phyloP scores from a whole-genome alignment of 1,284 basidiomycete genomes.

The Heterobasidion annosum region DNA sequence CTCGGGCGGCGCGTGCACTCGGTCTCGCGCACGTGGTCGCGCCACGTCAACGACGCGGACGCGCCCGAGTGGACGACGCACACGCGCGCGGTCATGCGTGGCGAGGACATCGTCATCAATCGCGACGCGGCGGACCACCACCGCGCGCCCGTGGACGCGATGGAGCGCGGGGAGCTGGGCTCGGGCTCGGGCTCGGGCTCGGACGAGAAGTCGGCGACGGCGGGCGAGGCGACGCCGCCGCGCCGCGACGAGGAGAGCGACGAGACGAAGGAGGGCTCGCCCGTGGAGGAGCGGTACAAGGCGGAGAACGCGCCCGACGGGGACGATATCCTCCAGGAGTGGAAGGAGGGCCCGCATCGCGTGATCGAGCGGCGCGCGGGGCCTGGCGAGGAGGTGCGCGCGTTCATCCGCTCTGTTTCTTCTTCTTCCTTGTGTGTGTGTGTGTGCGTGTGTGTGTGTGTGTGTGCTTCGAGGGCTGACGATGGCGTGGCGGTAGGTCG shows the following conservation, averaged over 20 bases:
- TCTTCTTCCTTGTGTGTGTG: no score
- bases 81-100: slow-evolving; percentile 58
- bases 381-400: slow-evolving; percentile 56
- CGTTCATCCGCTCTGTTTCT: slow-evolving; percentile 6
- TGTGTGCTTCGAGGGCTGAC: not conserved
- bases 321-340: slow-evolving; percentile 37
- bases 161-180: slow-evolving; percentile 38
- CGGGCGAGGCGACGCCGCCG: slow-evolving; percentile 8
- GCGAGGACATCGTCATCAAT: slow-evolving; percentile 76
- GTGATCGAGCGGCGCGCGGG: slow-evolving; percentile 52
- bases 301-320: slow-evolving; percentile 36
- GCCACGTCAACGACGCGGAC: slow-evolving; percentile 8
- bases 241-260: slow-evolving; percentile 9
- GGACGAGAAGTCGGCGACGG: not conserved
- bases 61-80: slow-evolving; percentile 68
- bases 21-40: slow-evolving; percentile 82
- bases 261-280: slow-evolving; percentile 9
- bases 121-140: slow-evolving; percentile 36
- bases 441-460: not conserved
- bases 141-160: slow-evolving; percentile 10
- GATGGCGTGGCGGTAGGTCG: slow-evolving; percentile 1
- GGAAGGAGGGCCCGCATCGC: slow-evolving; percentile 61
- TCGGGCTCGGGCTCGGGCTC: slow-evolving; percentile 1
- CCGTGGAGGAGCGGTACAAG: slow-evolving; percentile 16
- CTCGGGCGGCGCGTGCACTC: slow-evolving; percentile 84